Base-by-base conservation (phyloP, 208 protist species). In the Vickermania spadyakhi region DNA sequence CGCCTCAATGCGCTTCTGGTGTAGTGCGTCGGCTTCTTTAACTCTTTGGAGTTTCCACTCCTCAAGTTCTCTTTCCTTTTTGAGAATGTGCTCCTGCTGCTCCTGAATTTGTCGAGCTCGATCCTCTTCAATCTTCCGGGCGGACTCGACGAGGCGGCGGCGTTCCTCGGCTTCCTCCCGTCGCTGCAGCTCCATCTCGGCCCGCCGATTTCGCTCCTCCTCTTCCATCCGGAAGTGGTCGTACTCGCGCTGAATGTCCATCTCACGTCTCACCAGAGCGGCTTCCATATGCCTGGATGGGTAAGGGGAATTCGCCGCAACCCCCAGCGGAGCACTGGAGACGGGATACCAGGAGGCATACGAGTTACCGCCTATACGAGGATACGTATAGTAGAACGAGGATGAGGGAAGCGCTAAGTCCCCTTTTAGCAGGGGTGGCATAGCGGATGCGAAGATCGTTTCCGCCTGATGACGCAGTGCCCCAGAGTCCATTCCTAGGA, bases 51-150 rank as follows among this genome's bases (percentile, higher is more conserved):
- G 21, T 69, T 88, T 93, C 86, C 86, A 93, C 62, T 87, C 86
- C 67, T 93, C 86, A 28, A 93, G 59, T 68, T 93, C 82, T 11
- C 72, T 70, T 60, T 89, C 86, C 59, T 84, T 80, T 52, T 75
- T 73, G 1, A 93, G 36, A 7, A 93, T 58, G 0, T 71, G 74
- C 61, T 89, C 70, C 54, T 86, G 86, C 55, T 86, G 80, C 64
- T 77, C 75, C 64, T 77, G 73, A 11, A 84, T 64, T 0, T 80
- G 86, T 56, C 71, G 75, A 36, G 54, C 70, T 0, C 86, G 79
- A 31, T 82, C 76, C 55, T 81, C 64, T 56, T 93, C 86, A 1
- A 88, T 63, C 45, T 70, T 30, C 7, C 73, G 79, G 0, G 82
- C 75, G 1, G 70, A 31, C 28, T 82, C 82, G 36, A 90, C 55